Evolutionary conservation across 805 yeast species (phyloP), one percentile per base, ranked within the genome.

Genomic region (Lachancea kluyveri): DNA sequence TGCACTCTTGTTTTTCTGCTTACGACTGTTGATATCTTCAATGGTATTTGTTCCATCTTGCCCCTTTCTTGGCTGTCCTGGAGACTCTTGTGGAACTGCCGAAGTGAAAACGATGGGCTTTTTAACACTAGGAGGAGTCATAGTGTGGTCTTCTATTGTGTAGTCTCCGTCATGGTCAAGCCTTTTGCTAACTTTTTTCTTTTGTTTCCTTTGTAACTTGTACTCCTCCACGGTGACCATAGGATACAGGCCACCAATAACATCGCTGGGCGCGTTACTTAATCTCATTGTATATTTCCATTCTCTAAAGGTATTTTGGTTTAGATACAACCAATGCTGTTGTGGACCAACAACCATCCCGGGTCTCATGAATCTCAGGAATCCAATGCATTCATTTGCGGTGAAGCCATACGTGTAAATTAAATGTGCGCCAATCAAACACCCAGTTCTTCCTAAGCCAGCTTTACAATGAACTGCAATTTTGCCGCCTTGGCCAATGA

Each of bases 291-390:
- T 86, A 48, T 79, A 84, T 57, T 86, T 74, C 97, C 98, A 92
- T 50, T 87, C 96, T 50, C 96, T 72, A 59, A 92, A 92, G 46
- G 88, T 96, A 57, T 86, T 79, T 59, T 92, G 98, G 56, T 92
- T 96, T 42, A 92, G 70, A 53, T 92, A 92, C 37, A 92, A 68
- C 98, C 98, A 92, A 63, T 92, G 98, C 57, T 92, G 98, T 59
- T 92, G 98, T 2, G 98, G 98, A 0, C 98, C 98, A 18, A 92
- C 98, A n/a, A 92, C 96, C 98, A 92, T 92, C 24, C 98, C 98
- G 0, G 98, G 98, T 45, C 98, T 74, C 41, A 92, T 70, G 74
- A 92, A 83, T 57, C 98, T 72, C 90, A 92, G 83, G 54, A 87
- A 92, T 1, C 90, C 95, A 48, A 92, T 92, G 59, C 95, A 92